Percentiles rank a stretch among this genome's conserved stretches.
phyloP scores from a whole-genome alignment of 208 protist species.

The Novymonas esmeraldas region DNA sequence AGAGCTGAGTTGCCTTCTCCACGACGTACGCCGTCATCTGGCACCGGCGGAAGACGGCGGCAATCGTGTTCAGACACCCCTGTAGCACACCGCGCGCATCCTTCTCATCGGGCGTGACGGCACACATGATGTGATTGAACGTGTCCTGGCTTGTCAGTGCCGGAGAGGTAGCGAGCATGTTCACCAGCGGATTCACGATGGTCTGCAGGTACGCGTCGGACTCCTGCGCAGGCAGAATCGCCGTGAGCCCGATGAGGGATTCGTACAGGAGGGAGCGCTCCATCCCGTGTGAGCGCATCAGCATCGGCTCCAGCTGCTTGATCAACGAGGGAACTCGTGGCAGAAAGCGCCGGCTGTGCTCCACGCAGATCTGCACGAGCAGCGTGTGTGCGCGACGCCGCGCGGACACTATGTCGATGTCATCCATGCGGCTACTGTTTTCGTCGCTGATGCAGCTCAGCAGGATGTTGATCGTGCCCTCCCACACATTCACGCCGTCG shows the following conservation, averaged over 20 bases:
- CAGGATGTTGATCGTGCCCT: conserved; percentile 59
- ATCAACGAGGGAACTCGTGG: conserved; percentile 27
- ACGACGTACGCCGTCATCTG: conserved; percentile 58
- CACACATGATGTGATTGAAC: conserved; percentile 71
- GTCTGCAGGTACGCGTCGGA: conserved; percentile 51
- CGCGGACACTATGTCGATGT: conserved; percentile 44
- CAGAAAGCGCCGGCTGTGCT: conserved; percentile 29
- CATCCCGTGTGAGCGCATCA: conserved; percentile 34
- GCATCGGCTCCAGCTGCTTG: conserved; percentile 49
- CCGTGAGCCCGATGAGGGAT: conserved; percentile 57
- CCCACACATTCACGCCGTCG: conserved; percentile 59
- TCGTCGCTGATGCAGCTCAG: conserved; percentile 50
- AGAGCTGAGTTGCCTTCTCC: conserved; percentile 41
- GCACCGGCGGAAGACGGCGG: conserved; percentile 68
- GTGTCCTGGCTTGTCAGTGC: conserved; percentile 31
- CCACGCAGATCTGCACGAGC: conserved; percentile 40
- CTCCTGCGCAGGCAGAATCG: conserved; percentile 39
- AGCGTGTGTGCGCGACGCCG: conserved; percentile 64
- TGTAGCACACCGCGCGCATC: conserved; percentile 43
- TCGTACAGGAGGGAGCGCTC: conserved; percentile 77
- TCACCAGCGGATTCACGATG: conserved; percentile 63
- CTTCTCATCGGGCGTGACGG: conserved; percentile 10
- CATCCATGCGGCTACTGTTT: conserved; percentile 2
- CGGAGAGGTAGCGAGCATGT: conserved; percentile 36
- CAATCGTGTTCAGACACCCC: conserved; percentile 50